Evolutionary conservation across 2,329 filamentous ascomycete species (phyloP).

Genomic region (Penicillium sp.): DNA sequence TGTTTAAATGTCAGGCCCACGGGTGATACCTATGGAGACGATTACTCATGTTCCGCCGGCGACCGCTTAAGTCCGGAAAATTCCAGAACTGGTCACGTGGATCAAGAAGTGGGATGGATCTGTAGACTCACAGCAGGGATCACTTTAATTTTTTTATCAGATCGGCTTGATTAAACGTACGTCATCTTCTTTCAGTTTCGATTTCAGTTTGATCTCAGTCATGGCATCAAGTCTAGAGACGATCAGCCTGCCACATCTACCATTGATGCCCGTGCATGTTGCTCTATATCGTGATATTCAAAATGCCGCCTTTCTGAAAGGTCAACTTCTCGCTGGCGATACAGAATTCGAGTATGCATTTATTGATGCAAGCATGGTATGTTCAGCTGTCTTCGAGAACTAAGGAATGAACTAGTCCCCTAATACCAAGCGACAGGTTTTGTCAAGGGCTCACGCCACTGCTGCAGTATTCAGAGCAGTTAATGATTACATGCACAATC

Average conservation of each 20-base stretch:
- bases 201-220: slow-evolving; percentile 1
- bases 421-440: slow-evolving; percentile 51
- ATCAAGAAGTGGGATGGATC: slow-evolving; percentile 2
- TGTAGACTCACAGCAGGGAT: neutral
- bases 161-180: slow-evolving; percentile 9
- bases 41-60: slow-evolving; percentile 9
- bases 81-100: slow-evolving; percentile 11
- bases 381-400: slow-evolving; percentile 17
- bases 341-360: slow-evolving; percentile 88
- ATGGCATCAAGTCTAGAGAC: slow-evolving; percentile 55
- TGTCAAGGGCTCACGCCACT: slow-evolving; percentile 70
- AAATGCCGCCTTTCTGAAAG: slow-evolving; percentile 74
- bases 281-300: slow-evolving; percentile 71
- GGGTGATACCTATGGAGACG: slow-evolving; percentile 26
- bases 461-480: slow-evolving; percentile 76
- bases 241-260: slow-evolving; percentile 72
- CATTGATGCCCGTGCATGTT: slow-evolving; percentile 67
- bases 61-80: slow-evolving; percentile 13
- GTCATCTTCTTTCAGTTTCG: slow-evolving; percentile 1
- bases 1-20: slow-evolving; percentile 20
- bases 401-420: slow-evolving; percentile 4
- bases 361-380: slow-evolving; percentile 76
- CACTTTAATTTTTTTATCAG: slow-evolving; percentile 4
- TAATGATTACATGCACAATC: slow-evolving; percentile 58
- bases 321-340: slow-evolving; percentile 83